phyloP scores from a whole-genome alignment of 2,329 filamentous ascomycete species.

The Fusarium lyarnte region DNA sequence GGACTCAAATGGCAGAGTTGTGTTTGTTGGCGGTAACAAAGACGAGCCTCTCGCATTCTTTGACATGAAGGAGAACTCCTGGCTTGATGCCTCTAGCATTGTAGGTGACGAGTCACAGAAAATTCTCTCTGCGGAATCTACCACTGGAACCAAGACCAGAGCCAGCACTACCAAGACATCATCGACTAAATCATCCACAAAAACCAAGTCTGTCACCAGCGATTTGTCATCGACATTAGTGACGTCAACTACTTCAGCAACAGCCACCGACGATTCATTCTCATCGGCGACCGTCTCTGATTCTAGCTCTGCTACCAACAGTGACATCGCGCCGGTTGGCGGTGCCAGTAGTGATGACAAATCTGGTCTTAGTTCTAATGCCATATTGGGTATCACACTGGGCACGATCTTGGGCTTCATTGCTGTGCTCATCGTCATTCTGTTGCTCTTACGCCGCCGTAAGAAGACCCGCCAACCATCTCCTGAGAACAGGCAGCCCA shows the following conservation, averaged over 20 bases:
- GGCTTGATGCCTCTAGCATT: constrained; percentile 76
- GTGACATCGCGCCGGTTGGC: constrained; percentile 40
- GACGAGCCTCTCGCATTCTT: constrained; percentile 80
- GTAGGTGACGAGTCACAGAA: constrained; percentile 62
- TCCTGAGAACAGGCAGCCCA: constrained; percentile 56
- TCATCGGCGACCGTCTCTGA: constrained; percentile 41
- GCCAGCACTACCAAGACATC: constrained; percentile 35
- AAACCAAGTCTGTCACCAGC: constrained; percentile 42
- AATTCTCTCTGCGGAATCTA: constrained; percentile 44
- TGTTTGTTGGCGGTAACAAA: constrained; percentile 79
- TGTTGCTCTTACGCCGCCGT: constrained; percentile 65
- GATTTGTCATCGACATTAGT: constrained; percentile 38
- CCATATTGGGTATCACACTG: constrained; percentile 82
- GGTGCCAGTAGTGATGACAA: constrained; percentile 41
- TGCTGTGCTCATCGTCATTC: constrained; percentile 73
- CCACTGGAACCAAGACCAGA: constrained; percentile 16
- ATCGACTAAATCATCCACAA: constrained; percentile 35
- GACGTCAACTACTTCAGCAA: constrained; percentile 36
- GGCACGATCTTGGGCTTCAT: constrained; percentile 82
- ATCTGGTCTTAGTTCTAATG: constrained; percentile 53
- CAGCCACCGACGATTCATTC: constrained; percentile 30
- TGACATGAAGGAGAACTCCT: constrained; percentile 77
- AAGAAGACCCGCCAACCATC: constrained; percentile 55
- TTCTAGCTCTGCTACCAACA: constrained; percentile 39
- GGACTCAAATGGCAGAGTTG: constrained; percentile 71